Evolutionary conservation across 441 rosid genomes (phyloP).

Genomic region (Eruca vesicaria): DNA sequence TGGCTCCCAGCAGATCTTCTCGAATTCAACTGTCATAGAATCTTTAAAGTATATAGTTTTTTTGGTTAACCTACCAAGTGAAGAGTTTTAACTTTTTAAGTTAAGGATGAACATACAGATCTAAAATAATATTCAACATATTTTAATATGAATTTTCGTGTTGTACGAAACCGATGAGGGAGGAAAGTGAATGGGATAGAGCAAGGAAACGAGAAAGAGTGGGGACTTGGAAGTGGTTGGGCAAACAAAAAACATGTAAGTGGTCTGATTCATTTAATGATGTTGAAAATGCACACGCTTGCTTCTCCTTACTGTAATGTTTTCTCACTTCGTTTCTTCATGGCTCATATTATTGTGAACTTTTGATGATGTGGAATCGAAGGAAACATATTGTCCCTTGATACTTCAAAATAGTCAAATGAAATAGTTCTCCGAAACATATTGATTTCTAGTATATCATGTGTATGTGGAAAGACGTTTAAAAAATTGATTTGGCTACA

Average conservation of each 20-base stretch:
- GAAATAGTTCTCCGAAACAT: too few species aligned
- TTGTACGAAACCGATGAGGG: neutral
- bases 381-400: neutral
- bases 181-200: conserved; percentile 16
- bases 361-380: neutral
- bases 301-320: conserved; percentile 22
- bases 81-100: too few species aligned
- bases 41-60: too few species aligned
- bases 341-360: neutral
- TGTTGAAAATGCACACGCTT: conserved; percentile 31
- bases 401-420: neutral
- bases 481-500: too few species aligned
- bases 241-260: conserved; percentile 30
- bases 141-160: neutral
- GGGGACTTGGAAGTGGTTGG: conserved; percentile 31
- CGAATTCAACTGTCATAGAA: too few species aligned
- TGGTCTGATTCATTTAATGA: conserved; percentile 20
- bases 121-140: neutral
- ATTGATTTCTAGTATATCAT: too few species aligned
- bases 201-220: conserved; percentile 24
- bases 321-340: neutral
- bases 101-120: too few species aligned
- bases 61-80: too few species aligned
- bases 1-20: conserved; percentile 3
- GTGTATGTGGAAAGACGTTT: too few species aligned